Evolutionary conservation across 73 alveolate species (phyloP), one percentile per base, ranked within the genome.

Genomic region (Tetrahymena thermophila): DNA sequence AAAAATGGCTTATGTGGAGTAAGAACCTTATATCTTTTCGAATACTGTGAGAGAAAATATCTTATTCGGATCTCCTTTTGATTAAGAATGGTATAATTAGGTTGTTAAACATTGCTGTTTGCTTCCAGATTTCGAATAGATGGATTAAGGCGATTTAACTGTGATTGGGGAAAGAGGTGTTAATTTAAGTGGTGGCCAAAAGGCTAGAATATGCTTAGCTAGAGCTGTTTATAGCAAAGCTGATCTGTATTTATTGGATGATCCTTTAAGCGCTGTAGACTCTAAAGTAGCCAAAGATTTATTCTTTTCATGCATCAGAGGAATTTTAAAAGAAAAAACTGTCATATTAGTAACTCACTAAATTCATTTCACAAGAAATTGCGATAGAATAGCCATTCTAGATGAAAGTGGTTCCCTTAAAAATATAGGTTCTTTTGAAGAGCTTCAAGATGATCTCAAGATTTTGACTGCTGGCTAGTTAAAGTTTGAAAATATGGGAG

Each of bases 21-120:
- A 98, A 94, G 98, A 97, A 40, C 99, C 99, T 16, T 98, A 96
- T 96, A 98, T 99, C 57, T 94, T 98, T 35, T 94, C 98, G 38
- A 99, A 98, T 34, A 98, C 99, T 42, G 96, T 99, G 42, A 97
- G 93, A 97, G 99, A 98, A 15, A 99, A 99, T 96, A 98, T 99
- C 40, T 37, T 96, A 71, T 97, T 98, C 85, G 99, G 98, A 13
- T 56, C 56, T 31, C 98, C 95, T n/a, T 96, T 95, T 94, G 98
- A 97, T 37, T 97, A 97, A 42, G 98, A 94, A 55, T 94, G 94
- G 93, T 97, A 98, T 93, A 96, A 96, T 23, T 97, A 95, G 43
- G 98, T 98, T 7, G 89, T 98, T 31, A 94, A 97, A 35, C 96
- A 96, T 16, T 96, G 99, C 96, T 97, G 98, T 71, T 94, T 99